Conservation (phyloP, 768 basidiomycete genomes). For the Cubamyces sp. region DNA sequence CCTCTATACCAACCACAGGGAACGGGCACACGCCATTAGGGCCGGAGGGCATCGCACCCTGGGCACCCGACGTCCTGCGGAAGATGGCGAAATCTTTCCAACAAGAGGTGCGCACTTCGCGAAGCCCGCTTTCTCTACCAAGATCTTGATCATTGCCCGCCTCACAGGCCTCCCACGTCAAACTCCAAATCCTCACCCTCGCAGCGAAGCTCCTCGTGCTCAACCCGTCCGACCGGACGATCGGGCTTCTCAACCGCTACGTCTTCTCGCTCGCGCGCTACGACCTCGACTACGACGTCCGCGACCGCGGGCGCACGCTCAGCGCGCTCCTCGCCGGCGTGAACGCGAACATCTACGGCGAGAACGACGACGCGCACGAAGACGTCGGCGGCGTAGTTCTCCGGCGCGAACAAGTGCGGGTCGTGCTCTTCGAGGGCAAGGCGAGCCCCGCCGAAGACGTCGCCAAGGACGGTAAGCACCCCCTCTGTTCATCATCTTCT, state of each 20-base stretch:
- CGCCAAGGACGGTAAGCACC: constrained; percentile 7
- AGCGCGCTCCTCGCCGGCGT: constrained; percentile 67
- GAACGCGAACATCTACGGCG: constrained; percentile 29
- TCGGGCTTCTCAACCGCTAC: constrained; percentile 66
- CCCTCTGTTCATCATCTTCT: not conserved
- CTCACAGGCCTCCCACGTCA: constrained; percentile 63
- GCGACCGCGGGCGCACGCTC: constrained; percentile 87
- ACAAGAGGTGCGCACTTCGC: constrained; percentile 56
- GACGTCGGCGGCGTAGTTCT: constrained; percentile 75
- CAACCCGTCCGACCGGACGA: constrained; percentile 52
- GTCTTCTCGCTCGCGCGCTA: constrained; percentile 86
- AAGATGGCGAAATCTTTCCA: constrained; percentile 73
- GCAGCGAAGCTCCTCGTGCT: constrained; percentile 82
- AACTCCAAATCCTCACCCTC: constrained; percentile 84
- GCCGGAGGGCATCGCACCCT: constrained; percentile 65
- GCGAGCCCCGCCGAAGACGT: constrained; percentile 45
- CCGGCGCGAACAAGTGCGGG: constrained; percentile 77
- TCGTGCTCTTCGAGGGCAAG: constrained; percentile 84
- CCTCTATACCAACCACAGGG: constrained; percentile 44
- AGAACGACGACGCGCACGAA: constrained; percentile 36
- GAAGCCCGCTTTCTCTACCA: not conserved
- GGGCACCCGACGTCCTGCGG: constrained; percentile 92
- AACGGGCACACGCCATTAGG: constrained; percentile 31
- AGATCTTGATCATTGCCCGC: not conserved
- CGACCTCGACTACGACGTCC: constrained; percentile 86